These are phyloP conservation scores for Caryopteris hybrid DNA, from an alignment of 305 asterid species.

Conservation along the genomic window DNA sequence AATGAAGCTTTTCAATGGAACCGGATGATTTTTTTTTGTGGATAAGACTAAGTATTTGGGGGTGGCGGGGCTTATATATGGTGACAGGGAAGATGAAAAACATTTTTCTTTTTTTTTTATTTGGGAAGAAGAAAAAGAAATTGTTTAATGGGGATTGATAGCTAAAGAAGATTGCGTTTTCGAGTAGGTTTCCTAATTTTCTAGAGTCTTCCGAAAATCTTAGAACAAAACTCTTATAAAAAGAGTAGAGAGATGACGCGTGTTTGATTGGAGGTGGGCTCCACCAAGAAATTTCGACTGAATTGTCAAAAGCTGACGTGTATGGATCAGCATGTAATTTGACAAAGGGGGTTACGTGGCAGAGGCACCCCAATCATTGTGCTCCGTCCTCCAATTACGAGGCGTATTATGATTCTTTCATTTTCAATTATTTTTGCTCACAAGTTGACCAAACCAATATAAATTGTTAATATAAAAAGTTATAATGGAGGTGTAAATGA, in stretches of 20 bases:
- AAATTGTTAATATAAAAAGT: too few species aligned
- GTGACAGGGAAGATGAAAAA: not conserved
- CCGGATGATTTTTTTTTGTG: not conserved
- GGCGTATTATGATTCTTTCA: not conserved
- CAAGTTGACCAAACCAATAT: too few species aligned
- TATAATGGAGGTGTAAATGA: too few species aligned
- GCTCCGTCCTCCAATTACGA: not conserved
- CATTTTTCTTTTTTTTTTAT: too few species aligned
- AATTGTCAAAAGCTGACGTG: conserved; percentile 11
- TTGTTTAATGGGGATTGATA: not conserved
- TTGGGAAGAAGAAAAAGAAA: not conserved
- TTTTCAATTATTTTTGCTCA: not conserved
- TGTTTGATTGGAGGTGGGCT: not conserved
- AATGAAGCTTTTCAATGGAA: too few species aligned
- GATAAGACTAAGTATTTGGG: not conserved
- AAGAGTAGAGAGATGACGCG: not conserved
- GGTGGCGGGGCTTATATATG: not conserved
- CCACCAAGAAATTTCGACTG: not conserved
- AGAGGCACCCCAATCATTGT: not conserved
- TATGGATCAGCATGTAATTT: conserved; percentile 10
- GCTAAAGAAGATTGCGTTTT: not conserved
- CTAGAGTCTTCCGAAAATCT: conserved; percentile 11
- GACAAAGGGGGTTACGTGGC: conserved; percentile 1
- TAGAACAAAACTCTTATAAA: not conserved
- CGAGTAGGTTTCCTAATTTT: not conserved